Conservation (phyloP, 2,329 filamentous ascomycete species). For the Niveomyces coronatus region DNA sequence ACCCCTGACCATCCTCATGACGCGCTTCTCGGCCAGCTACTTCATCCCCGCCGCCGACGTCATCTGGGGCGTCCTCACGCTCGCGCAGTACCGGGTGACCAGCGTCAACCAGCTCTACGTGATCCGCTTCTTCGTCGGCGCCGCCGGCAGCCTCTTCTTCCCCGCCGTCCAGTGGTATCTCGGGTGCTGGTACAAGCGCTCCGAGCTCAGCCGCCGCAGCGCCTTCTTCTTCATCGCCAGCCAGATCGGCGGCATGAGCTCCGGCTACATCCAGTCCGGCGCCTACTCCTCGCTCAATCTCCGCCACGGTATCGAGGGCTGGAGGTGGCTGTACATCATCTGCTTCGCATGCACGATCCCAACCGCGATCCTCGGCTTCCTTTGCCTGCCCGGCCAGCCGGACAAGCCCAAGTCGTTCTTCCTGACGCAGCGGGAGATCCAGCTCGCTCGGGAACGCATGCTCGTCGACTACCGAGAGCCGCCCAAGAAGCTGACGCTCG, state of each 20-base stretch:
- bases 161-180: constrained; percentile 25
- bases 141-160: constrained; percentile 23
- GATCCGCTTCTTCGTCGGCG: constrained; percentile 31
- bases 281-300: constrained; percentile 28
- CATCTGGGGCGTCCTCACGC: constrained; percentile 17
- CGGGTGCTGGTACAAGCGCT: constrained; percentile 32
- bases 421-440: constrained; percentile 17
- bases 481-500: constrained; percentile 18
- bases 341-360: constrained; percentile 26
- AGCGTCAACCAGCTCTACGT: constrained; percentile 25
- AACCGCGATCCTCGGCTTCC: constrained; percentile 21
- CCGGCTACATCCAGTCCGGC: constrained; percentile 31
- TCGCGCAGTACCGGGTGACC: constrained; percentile 14
- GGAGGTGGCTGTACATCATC: constrained; percentile 37
- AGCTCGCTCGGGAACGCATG: constrained; percentile 22
- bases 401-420: constrained; percentile 18
- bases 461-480: constrained; percentile 18
- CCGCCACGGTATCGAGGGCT: constrained; percentile 25
- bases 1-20: constrained; percentile 14
- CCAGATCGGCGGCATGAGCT: constrained; percentile 32
- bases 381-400: constrained; percentile 23
- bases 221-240: constrained; percentile 33
- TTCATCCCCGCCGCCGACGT: constrained; percentile 24
- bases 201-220: constrained; percentile 26
- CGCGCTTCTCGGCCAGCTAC: constrained; percentile 14